These are phyloP conservation scores for Mycosphaerella sp. DNA, from an alignment of 2,329 filamentous ascomycete genomes.

Conservation along the genomic window DNA sequence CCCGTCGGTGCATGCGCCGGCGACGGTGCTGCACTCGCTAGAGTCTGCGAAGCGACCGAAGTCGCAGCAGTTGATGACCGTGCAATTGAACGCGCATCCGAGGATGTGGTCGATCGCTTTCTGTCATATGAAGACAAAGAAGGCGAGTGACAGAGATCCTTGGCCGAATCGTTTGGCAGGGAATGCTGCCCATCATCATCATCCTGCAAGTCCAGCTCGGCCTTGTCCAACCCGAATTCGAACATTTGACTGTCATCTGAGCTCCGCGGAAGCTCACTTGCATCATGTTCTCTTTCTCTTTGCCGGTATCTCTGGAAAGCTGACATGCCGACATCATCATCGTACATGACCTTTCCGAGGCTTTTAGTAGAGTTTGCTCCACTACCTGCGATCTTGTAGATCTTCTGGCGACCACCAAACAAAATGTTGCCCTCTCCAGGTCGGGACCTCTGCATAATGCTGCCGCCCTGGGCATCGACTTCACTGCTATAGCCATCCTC, in stretches of 20 bases:
- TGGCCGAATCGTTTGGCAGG: constrained; percentile 43
- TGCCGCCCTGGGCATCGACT: constrained; percentile 50
- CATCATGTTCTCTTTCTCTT: constrained; percentile 48
- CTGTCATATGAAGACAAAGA: constrained; percentile 59
- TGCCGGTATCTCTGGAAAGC: constrained; percentile 72
- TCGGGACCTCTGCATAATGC: constrained; percentile 77
- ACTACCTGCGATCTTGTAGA: constrained; percentile 70
- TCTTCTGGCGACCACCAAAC: constrained; percentile 92
- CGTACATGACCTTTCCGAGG: constrained; percentile 69
- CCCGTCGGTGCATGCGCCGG: constrained; percentile 49
- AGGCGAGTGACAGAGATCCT: constrained; percentile 44
- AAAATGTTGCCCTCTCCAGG: constrained; percentile 85
- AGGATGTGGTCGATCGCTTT: constrained; percentile 77
- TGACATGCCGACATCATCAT: constrained; percentile 76
- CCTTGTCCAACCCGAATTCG: constrained; percentile 32
- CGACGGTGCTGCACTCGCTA: constrained; percentile 33
- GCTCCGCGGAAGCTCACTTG: constrained; percentile 26
- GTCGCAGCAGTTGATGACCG: constrained; percentile 83
- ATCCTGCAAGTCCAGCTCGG: constrained; percentile 34
- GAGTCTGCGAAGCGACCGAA: constrained; percentile 69
- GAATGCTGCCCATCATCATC: constrained; percentile 36
- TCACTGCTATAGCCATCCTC: constrained; percentile 58
- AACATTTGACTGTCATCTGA: constrained; percentile 30
- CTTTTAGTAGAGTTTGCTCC: constrained; percentile 37
- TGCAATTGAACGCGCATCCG: constrained; percentile 62